phyloP scores from a whole-genome alignment of 129 eudicot species.

The Solidago caesia region DNA sequence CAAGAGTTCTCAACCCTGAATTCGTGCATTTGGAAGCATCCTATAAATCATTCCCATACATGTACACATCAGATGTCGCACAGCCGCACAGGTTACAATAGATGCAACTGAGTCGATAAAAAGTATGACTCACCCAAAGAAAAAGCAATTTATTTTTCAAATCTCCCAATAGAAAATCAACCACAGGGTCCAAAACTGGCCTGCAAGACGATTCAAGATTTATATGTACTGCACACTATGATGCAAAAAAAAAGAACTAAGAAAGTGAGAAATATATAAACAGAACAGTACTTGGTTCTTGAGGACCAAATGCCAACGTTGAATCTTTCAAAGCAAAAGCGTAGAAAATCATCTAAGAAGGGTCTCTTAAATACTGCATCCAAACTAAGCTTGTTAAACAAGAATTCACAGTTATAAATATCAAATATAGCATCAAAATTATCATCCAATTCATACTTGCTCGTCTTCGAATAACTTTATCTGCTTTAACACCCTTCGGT shows the following conservation, averaged over 20 bases:
- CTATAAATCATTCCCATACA: conserved; percentile 37
- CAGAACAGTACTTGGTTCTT: conserved; percentile 45
- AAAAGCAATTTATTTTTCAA: conserved; percentile 55
- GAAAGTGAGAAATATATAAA: not conserved
- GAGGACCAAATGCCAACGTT: conserved; percentile 81
- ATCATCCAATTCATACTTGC: conserved; percentile 52
- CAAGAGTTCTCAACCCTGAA: conserved; percentile 54
- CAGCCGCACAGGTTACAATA: conserved; percentile 1
- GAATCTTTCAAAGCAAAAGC: conserved; percentile 71
- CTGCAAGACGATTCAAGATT: conserved; percentile 40
- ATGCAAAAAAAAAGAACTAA: not conserved
- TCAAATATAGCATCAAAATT: not conserved
- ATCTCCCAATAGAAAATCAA: conserved; percentile 70
- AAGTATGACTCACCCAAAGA: conserved; percentile 62
- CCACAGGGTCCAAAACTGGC: conserved; percentile 44
- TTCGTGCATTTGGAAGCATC: conserved; percentile 46
- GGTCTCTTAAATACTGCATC: conserved; percentile 82
- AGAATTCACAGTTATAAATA: conserved; percentile 1
- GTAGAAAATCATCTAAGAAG: conserved; percentile 55
- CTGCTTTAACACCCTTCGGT: conserved; percentile 52
- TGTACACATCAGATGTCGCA: not conserved
- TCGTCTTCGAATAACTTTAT: conserved; percentile 41
- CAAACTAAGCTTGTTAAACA: conserved; percentile 20
- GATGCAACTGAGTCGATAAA: not conserved
- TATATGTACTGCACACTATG: conserved; percentile 20